phyloP scores from a whole-genome alignment of 192 early-diverging fungal genomes.

The Backusella circina region DNA sequence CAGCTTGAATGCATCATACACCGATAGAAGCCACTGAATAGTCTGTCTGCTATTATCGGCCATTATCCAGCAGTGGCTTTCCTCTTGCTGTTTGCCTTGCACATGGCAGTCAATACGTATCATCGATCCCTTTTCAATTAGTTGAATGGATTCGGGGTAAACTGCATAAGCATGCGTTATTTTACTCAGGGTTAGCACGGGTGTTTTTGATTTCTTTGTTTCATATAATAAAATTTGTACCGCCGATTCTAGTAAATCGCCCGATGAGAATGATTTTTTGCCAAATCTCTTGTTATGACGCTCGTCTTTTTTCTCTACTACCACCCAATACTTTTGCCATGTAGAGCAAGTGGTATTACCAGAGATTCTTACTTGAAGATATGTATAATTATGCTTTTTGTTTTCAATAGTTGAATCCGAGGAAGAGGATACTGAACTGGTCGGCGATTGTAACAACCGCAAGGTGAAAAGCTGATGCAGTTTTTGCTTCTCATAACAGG shows the following conservation, averaged over 20 bases:
- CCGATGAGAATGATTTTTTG: slow-evolving; percentile 18
- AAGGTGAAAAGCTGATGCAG: slow-evolving; percentile 75
- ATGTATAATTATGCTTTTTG: slow-evolving; percentile 36
- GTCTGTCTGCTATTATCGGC: slow-evolving; percentile 26
- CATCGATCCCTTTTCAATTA: slow-evolving; percentile 34
- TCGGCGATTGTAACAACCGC: slow-evolving; percentile 30
- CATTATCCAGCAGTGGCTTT: slow-evolving; percentile 27
- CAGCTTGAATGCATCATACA: slow-evolving; percentile 40
- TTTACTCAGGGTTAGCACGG: slow-evolving; percentile 44
- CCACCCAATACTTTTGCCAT: slow-evolving; percentile 47
- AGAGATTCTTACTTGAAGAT: slow-evolving; percentile 49
- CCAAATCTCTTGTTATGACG: slow-evolving; percentile 26
- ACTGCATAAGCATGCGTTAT: slow-evolving; percentile 53
- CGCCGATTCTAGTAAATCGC: slow-evolving; percentile 13
- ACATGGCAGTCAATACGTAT: slow-evolving; percentile 37
- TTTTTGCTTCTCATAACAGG: slow-evolving; percentile 68
- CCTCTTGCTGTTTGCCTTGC: neutral
- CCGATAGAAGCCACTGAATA: slow-evolving; percentile 32
- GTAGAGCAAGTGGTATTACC: slow-evolving; percentile 30
- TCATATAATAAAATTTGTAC: slow-evolving; percentile 50
- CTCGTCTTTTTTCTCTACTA: slow-evolving; percentile 45
- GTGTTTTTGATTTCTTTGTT: slow-evolving; percentile 46
- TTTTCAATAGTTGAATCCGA: slow-evolving; percentile 37
- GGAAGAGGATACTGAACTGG: neutral
- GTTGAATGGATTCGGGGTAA: slow-evolving; percentile 41